Conservation (phyloP, 495 filamentous ascomycete genomes). For the Chaetomidium leptoderma region DNA sequence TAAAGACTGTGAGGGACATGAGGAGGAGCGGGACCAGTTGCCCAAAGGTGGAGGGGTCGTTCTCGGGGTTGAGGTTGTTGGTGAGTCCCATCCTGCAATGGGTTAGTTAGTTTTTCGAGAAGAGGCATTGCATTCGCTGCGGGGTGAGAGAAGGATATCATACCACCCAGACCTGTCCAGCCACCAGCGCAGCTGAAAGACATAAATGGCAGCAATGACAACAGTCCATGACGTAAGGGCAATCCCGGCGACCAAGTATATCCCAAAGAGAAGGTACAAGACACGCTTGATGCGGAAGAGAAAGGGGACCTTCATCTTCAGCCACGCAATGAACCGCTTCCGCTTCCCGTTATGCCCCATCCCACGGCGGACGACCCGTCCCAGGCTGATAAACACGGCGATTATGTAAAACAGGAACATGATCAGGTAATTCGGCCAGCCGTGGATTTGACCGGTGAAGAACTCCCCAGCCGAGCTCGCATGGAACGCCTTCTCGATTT, state of each 20-base stretch:
- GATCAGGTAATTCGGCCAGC: conserved; percentile 30
- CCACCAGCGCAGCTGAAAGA: conserved; percentile 30
- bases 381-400: conserved; percentile 25
- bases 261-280: conserved; percentile 21
- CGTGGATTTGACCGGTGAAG: conserved; percentile 28
- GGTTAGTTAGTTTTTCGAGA: background rate
- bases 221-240: conserved; percentile 22
- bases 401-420: conserved; percentile 30
- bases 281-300: conserved; percentile 18
- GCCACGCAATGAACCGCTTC: conserved; percentile 1
- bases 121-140: background rate
- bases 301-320: background rate
- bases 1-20: conserved; percentile 34
- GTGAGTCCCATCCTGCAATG: conserved; percentile 7
- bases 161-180: conserved; percentile 31
- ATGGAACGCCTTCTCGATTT: conserved; percentile 17
- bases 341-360: conserved; percentile 18
- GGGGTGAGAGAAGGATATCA: background rate
- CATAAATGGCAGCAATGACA: conserved; percentile 23
- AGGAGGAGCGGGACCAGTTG: conserved; percentile 39
- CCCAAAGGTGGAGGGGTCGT: conserved; percentile 37
- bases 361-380: conserved; percentile 26
- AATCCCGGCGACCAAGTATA: conserved; percentile 28
- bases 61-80: conserved; percentile 26
- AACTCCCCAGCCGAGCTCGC: conserved; percentile 16